A percentile compares a stretch with the other conserved stretches of the same genome.
phyloP scores from a whole-genome alignment of 2,329 filamentous ascomycete species.

The Sarocladium kiliense region DNA sequence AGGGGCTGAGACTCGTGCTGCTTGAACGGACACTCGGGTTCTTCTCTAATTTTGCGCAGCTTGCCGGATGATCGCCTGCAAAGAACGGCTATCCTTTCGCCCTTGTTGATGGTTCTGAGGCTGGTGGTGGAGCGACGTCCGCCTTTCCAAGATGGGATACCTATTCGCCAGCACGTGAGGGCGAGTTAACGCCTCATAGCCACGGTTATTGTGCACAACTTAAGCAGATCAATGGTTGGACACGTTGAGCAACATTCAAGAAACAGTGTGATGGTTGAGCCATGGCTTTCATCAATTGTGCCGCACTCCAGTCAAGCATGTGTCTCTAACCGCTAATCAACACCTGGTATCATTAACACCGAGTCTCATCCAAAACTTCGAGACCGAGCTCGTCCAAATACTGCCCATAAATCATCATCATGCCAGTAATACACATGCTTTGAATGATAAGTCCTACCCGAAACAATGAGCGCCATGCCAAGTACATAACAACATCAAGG shows the following conservation, averaged over 20 bases:
- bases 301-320: not conserved
- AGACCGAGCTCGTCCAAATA: not conserved
- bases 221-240: too few relatives aligned
- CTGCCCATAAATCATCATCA: not conserved
- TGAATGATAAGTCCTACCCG: not conserved
- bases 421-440: not conserved
- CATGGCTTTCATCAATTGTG: too few relatives aligned
- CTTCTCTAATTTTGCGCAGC: too few relatives aligned
- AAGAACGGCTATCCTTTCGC: not conserved
- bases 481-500: not conserved
- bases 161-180: conserved; percentile 3
- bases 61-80: not conserved
- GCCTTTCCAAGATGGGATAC: conserved; percentile 7
- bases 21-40: too few relatives aligned
- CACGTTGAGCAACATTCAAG: not conserved
- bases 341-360: not conserved
- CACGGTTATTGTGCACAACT: too few relatives aligned
- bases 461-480: not conserved
- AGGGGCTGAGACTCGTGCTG: too few relatives aligned
- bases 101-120: not conserved
- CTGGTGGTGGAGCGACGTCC: not conserved
- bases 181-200: not conserved
- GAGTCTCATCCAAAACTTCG: not conserved
- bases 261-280: too few relatives aligned
- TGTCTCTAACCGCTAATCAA: not conserved